phyloP scores from a whole-genome alignment of 345 rosid species.

The Eucalyptus shirleyi region DNA sequence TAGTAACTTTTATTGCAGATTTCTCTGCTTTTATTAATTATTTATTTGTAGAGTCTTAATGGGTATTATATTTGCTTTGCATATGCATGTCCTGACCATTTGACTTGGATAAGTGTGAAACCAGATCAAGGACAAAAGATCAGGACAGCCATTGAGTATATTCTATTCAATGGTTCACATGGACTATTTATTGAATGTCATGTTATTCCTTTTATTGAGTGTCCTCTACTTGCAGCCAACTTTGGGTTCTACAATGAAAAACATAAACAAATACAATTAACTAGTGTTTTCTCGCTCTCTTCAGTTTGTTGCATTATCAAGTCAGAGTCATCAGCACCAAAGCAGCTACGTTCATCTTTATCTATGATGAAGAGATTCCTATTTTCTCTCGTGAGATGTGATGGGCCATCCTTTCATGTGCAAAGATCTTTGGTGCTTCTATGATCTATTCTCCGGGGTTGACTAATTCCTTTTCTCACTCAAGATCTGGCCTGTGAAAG shows the following conservation, averaged over 20 bases:
- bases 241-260: conserved; percentile 10
- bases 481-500: conserved; percentile 14
- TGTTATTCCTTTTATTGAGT: conserved; percentile 17
- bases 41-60: neutral
- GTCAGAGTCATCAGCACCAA: conserved; percentile 4
- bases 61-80: neutral
- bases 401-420: conserved; percentile 16
- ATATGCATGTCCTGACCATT: neutral
- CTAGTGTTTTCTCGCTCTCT: conserved; percentile 20
- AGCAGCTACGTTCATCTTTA: conserved; percentile 23
- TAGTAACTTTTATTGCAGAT: conserved; percentile 4
- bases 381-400: conserved; percentile 12
- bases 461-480: conserved; percentile 10
- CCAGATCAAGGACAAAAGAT: conserved; percentile 21
- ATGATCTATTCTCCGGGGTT: conserved; percentile 8
- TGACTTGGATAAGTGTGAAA: conserved; percentile 18
- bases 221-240: conserved; percentile 20
- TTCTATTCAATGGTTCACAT: conserved; percentile 58
- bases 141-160: conserved; percentile 43
- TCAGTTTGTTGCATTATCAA: conserved; percentile 35
- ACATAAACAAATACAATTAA: conserved; percentile 29
- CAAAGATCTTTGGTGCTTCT: conserved; percentile 26
- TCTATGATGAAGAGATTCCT: conserved; percentile 26
- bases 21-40: conserved; percentile 2
- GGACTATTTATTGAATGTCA: conserved; percentile 26